Base-by-base conservation (phyloP, 495 filamentous ascomycete species). In the Penicillium parvum region DNA sequence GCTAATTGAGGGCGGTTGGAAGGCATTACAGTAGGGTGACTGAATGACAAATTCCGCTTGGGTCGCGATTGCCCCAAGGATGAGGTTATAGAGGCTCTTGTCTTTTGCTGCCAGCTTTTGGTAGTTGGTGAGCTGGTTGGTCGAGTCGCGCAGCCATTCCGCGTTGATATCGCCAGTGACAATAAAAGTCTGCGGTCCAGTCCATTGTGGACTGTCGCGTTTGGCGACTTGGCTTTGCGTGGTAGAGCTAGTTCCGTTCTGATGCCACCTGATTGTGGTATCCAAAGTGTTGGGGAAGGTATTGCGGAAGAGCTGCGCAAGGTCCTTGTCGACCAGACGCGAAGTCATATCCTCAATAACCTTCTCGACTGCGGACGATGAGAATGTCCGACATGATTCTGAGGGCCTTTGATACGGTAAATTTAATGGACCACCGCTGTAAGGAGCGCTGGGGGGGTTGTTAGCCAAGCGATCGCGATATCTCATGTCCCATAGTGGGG, bases 91-190 rank as follows among this genome's bases (percentile, higher is more conserved):
- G 32, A 97, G 79, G 7, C 61, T 69, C 37, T 77, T 73, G 58
- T 97, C 92, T 46, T 85, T 83, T 46, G 79, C 83, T 1, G 90
- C 88, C 14, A 99, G 71, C 1, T 72, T 59, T 53, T 96, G 92
- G 55, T 99, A 99, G 32, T 90, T 89, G 4, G 79, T 76, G 11
- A 99, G 64, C 60, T 99, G 92, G 66, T 97, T 97, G 7, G 94
- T 96, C 29, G 90, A 96, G 65, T 99, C 92, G 36, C 92, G 84
- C 30, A 99, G 69, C 92, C 92, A 99, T 66, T 97, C 92, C 5
- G 92, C 92, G 55, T 96, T 85, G 60, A 99, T 99, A 56, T 99
- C 92, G n/a, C 91, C 91, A 0, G 92, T 99, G 33, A 99, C 94
- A 47, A 99, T 85, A 63, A 99, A 99, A 25, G 82, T 89, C 61